These are phyloP conservation scores for Penicillium sp. DNA, from an alignment of 2,329 filamentous ascomycete species.

Conservation along the genomic window DNA sequence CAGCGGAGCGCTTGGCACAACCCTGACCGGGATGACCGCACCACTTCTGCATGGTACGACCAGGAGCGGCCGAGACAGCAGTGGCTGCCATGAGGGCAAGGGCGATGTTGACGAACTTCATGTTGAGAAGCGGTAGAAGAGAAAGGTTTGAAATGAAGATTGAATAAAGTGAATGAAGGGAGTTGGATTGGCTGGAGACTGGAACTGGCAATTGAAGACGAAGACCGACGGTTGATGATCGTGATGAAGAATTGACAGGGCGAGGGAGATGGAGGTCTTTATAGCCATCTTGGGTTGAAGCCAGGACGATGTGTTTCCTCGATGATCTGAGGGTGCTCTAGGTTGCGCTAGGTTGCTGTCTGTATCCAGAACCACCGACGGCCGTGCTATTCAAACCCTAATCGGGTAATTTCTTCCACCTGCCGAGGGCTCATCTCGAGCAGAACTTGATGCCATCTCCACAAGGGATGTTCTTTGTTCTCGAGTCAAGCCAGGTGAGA, in stretches of 20 bases:
- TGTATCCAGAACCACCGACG: not conserved
- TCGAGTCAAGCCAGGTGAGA: not conserved
- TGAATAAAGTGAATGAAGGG: constrained; percentile 4
- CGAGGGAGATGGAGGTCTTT: not conserved
- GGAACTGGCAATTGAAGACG: constrained; percentile 4
- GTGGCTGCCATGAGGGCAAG: constrained; percentile 39
- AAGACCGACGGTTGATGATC: constrained; percentile 7
- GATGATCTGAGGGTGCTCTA: not conserved
- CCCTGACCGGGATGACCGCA: constrained; percentile 26
- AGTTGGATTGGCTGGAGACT: not conserved
- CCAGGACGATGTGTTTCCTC: not conserved
- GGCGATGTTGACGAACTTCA: constrained; percentile 46
- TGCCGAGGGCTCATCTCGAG: not conserved
- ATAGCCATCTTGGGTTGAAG: not conserved
- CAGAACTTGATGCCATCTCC: not conserved
- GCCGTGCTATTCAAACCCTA: constrained; percentile 6
- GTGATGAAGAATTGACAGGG: not conserved
- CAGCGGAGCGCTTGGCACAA: constrained; percentile 24
- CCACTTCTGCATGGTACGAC: constrained; percentile 21
- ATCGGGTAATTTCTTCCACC: constrained; percentile 1
- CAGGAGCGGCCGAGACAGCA: constrained; percentile 25
- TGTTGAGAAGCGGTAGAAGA: constrained; percentile 26
- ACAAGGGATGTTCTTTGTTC: not conserved
- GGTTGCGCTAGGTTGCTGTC: not conserved
- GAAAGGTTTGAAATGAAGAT: constrained; percentile 7